These are phyloP conservation scores for Thuja plicata DNA, from an alignment of 83 land plant species.

Conservation along the genomic window DNA sequence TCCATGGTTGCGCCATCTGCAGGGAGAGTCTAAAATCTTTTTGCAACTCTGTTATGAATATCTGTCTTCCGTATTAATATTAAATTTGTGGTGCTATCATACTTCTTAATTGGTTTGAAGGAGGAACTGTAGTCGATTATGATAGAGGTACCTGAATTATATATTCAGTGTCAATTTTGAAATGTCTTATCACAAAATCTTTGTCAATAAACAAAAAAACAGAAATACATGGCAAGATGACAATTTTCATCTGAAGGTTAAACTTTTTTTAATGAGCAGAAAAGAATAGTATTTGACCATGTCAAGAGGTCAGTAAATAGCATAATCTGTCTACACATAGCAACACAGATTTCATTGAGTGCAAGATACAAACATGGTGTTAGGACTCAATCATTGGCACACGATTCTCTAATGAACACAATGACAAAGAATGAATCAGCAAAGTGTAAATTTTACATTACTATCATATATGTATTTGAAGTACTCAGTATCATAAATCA, in stretches of 20 bases:
- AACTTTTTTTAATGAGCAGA: not conserved
- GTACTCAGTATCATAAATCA: not conserved
- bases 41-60: not conserved
- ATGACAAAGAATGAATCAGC: not conserved
- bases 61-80: no score
- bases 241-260: not conserved
- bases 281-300: not conserved
- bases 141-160: not conserved
- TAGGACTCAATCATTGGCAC: not conserved
- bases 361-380: not conserved
- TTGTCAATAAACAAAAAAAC: not conserved
- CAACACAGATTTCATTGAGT: not conserved
- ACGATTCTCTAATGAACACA: not conserved
- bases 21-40: not conserved
- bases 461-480: not conserved
- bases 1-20: not conserved
- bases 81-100: not conserved
- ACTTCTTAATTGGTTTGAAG: not conserved
- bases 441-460: not conserved
- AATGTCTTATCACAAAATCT: not conserved
- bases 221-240: not conserved
- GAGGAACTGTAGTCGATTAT: not conserved
- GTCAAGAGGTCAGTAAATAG: not conserved
- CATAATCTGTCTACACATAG: not conserved
- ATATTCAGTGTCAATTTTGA: not conserved